Percentiles rank a stretch among this genome's conserved stretches.
Evolutionary conservation across 305 asterid genomes (phyloP).

Genomic region (Fraxinus angustifolia): DNA sequence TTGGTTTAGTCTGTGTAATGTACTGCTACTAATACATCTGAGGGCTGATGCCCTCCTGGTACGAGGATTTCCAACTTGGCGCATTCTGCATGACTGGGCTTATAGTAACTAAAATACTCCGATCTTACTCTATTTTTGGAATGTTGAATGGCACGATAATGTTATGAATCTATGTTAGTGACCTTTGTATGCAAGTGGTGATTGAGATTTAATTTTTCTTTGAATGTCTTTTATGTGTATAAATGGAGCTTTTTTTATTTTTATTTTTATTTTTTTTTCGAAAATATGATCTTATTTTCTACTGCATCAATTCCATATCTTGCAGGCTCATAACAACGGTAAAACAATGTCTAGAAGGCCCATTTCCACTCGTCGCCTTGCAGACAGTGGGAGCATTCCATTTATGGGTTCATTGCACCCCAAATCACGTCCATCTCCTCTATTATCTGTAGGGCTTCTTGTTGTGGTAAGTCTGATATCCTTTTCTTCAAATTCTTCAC

Average conservation of each 20-base stretch:
- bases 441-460: conserved; percentile 64
- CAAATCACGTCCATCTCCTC: conserved; percentile 73
- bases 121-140: neutral
- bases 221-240: neutral
- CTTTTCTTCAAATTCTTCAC: neutral
- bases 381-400: conserved; percentile 66
- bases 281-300: neutral
- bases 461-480: conserved; percentile 56
- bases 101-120: neutral
- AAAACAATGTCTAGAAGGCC: conserved; percentile 82
- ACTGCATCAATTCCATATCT: conserved; percentile 3
- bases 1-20: neutral
- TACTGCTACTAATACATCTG: neutral
- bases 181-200: neutral
- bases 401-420: conserved; percentile 74
- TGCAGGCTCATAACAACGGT: conserved; percentile 25
- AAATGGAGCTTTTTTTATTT: neutral
- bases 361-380: conserved; percentile 64
- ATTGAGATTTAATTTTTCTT: neutral
- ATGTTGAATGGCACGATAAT: neutral
- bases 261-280: neutral
- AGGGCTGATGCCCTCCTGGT: neutral
- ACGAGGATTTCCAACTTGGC: neutral
- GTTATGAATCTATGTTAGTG: neutral
- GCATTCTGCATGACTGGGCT: conserved; percentile 4